These are phyloP conservation scores for Adansonia gregorii DNA, from an alignment of 441 rosid species.

Conservation along the genomic window DNA sequence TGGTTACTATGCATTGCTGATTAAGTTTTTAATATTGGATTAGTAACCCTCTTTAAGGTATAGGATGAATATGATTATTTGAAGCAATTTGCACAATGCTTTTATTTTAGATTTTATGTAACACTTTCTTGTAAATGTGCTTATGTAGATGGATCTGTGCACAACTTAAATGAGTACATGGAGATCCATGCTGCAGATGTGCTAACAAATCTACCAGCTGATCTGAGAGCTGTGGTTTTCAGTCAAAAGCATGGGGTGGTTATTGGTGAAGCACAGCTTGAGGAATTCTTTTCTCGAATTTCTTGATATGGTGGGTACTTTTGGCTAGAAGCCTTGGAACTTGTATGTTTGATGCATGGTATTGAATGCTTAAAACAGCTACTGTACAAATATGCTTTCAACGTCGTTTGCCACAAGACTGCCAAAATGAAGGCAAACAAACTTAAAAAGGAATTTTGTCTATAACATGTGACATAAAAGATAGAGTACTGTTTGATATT, in stretches of 20 bases:
- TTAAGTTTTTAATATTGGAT: neutral
- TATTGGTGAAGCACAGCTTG: slow-evolving; percentile 55
- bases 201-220: slow-evolving; percentile 34
- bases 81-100: neutral
- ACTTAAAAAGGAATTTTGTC: neutral
- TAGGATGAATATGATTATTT: neutral
- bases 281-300: slow-evolving; percentile 55
- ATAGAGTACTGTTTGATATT: neutral
- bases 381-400: neutral
- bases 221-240: slow-evolving; percentile 35
- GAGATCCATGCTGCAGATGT: slow-evolving; percentile 50
- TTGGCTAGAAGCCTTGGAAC: neutral
- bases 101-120: neutral
- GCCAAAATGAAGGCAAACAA: slow-evolving; percentile 10
- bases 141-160: slow-evolving; percentile 62
- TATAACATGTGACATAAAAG: neutral
- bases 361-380: neutral
- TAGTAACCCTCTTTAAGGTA: neutral
- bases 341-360: slow-evolving; percentile 7
- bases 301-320: slow-evolving; percentile 20
- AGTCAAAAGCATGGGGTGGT: slow-evolving; percentile 53
- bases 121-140: neutral
- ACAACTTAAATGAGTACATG: slow-evolving; percentile 76
- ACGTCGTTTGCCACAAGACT: neutral
- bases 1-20: neutral